Evolutionary conservation across 805 yeast species (phyloP).

Genomic region (Blastobotrys chiropterorum): DNA sequence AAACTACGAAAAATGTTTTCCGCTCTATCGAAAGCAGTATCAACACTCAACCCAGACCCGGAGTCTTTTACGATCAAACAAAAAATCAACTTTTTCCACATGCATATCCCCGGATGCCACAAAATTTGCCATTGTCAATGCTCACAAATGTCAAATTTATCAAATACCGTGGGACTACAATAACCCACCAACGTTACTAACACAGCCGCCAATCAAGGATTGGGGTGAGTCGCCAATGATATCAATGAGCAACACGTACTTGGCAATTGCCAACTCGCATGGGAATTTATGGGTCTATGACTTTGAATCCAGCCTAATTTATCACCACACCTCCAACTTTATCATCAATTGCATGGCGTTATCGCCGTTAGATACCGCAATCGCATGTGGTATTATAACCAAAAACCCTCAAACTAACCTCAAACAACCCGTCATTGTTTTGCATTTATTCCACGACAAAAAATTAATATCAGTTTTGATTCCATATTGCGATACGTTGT

Average conservation of each 20-base stretch:
- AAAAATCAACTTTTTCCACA: slow-evolving; percentile 42
- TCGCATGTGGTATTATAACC: slow-evolving; percentile 84
- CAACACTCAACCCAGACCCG: slow-evolving; percentile 50
- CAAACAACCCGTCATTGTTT: slow-evolving; percentile 51
- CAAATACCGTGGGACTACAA: slow-evolving; percentile 42
- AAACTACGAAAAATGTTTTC: slow-evolving; percentile 73
- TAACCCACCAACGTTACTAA: slow-evolving; percentile 48
- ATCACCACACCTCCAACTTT: slow-evolving; percentile 61
- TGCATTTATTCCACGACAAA: slow-evolving; percentile 33
- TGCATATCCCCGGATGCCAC: slow-evolving; percentile 60
- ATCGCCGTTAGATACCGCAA: slow-evolving; percentile 52
- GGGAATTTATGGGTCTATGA: slow-evolving; percentile 68
- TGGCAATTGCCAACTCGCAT: slow-evolving; percentile 65
- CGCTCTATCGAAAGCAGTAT: slow-evolving; percentile 61
- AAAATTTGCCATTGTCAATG: slow-evolving; percentile 58
- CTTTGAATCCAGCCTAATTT: slow-evolving; percentile 53
- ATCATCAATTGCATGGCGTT: slow-evolving; percentile 76
- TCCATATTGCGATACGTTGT: slow-evolving; percentile 83
- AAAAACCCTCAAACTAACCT: slow-evolving; percentile 22
- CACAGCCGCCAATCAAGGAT: slow-evolving; percentile 8
- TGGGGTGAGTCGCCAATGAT: slow-evolving; percentile 27
- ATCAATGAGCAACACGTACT: slow-evolving; percentile 46
- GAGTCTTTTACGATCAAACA: slow-evolving; percentile 37
- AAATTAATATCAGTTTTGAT: slow-evolving; percentile 26
- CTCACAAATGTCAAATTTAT: slow-evolving; percentile 70